Conservation (phyloP, 257 asterid species). For the Eucommia ulmoides region DNA sequence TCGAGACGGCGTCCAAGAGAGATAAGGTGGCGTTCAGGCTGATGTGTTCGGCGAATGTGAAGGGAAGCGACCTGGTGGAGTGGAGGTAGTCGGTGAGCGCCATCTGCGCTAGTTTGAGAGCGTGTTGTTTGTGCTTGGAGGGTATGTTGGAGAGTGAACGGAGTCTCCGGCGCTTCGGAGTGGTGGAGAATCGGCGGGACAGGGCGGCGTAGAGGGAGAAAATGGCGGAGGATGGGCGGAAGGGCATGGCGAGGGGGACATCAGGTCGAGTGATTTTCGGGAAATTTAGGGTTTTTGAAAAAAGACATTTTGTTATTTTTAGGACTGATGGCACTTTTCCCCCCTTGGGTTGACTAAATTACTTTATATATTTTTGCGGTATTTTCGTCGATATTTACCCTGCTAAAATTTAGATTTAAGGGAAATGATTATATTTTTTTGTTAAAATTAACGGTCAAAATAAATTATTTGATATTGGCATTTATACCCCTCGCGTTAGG, state of each 20-base stretch:
- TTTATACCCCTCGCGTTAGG: too few relatives aligned
- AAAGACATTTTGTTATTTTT: too few relatives aligned
- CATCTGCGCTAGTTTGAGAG: constrained; percentile 34
- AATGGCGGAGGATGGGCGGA: constrained; percentile 9
- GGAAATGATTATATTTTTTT: too few relatives aligned
- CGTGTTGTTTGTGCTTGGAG: constrained; percentile 29
- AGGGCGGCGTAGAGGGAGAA: constrained; percentile 13
- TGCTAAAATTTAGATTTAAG: too few relatives aligned
- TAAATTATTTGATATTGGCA: too few relatives aligned
- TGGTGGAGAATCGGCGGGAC: constrained; percentile 17
- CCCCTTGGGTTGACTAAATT: too few relatives aligned
- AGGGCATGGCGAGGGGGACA: constrained; percentile 24
- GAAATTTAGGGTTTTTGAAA: too few relatives aligned
- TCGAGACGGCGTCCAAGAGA: constrained; percentile 27
- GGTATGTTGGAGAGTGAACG: constrained; percentile 29
- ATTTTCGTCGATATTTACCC: too few relatives aligned
- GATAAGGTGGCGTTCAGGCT: constrained; percentile 31
- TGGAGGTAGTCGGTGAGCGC: constrained; percentile 54
- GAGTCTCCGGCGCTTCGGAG: constrained; percentile 17
- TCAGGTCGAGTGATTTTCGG: too few relatives aligned
- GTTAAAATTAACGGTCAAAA: too few relatives aligned
- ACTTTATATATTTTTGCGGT: too few relatives aligned
- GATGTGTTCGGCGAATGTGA: constrained; percentile 40
- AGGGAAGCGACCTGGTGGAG: constrained; percentile 47
- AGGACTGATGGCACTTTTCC: too few relatives aligned